A percentile compares a stretch with the other conserved stretches of the same genome.
These are phyloP conservation scores for Pseudogymnoascus sp. DNA, from an alignment of 2,329 filamentous ascomycete genomes.

Conservation along the genomic window DNA sequence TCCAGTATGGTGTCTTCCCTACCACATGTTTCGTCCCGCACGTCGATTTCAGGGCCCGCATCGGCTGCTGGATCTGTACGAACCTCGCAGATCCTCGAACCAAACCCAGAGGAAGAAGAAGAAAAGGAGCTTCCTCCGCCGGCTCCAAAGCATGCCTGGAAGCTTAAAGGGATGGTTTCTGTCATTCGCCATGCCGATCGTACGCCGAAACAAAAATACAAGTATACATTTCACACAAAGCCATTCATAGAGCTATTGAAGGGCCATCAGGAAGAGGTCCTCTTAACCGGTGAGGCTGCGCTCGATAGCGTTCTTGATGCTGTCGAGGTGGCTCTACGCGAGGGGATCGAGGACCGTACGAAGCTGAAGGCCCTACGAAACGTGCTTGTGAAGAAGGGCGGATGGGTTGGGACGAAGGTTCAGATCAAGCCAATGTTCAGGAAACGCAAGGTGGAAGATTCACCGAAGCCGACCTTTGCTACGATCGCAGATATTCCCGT, in stretches of 20 bases:
- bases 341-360: conserved; percentile 73
- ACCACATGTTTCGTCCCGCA: neutral
- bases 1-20: neutral
- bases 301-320: conserved; percentile 83
- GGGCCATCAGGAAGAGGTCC: conserved; percentile 91
- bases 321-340: conserved; percentile 70
- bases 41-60: neutral
- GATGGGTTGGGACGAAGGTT: conserved; percentile 93
- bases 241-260: conserved; percentile 93
- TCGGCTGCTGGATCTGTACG: neutral
- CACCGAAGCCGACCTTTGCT: conserved; percentile 22
- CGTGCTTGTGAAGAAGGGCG: conserved; percentile 84
- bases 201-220: conserved; percentile 98
- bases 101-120: conserved; percentile 18
- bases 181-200: conserved; percentile 95
- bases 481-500: conserved; percentile 7
- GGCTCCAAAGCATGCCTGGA: conserved; percentile 88
- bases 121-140: conserved; percentile 45
- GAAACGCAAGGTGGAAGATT: conserved; percentile 68
- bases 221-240: conserved; percentile 96
- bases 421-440: conserved; percentile 99
- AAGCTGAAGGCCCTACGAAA: conserved; percentile 85
- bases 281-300: conserved; percentile 86
- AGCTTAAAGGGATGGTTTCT: conserved; percentile 93
- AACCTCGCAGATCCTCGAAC: neutral